Evolutionary conservation across 306 rosid genomes (phyloP), one percentile per base, ranked within the genome.

Genomic region (Rosa persica): DNA sequence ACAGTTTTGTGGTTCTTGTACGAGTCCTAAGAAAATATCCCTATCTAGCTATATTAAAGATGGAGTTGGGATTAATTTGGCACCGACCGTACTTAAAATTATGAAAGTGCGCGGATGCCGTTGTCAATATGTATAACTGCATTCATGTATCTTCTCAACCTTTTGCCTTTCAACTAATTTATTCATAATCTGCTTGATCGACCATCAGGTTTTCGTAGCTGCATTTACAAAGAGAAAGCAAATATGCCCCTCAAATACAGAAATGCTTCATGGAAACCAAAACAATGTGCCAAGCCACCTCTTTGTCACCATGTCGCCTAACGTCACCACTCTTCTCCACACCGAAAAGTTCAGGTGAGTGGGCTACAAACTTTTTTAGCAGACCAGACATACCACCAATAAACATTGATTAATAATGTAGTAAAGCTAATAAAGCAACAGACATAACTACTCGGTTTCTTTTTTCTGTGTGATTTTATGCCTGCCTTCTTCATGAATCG

Each of bases 141-240:
- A 48, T 49, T 39, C 11, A 20, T 36, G 11, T 19, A 40, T 8
- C 77, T 36, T 68, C 52, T 10, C 11, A 44, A 40, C 20, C 72
- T 9, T 48, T 72, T 13, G 6, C 44, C 44, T 64, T 64, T 64
- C 19, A 40, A 55, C 62, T 64, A 4, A 52, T 54, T n/a, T 23
- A 65, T 48, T 13, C 22, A 57, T 38, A 13, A 9, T 17, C 69
- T 48, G 3, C 25, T 70, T 25, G 19, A n/a, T 57, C 11, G 16
- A 25, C 25, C 4, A 39, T 51, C 83, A 89, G 93, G 93, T 89
- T 40, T 84, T 89, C 49, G 91, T 86, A 7, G 93, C 93, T 78
- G 93, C 93, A 70, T 75, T 82, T 60, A 65, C 82, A 10, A 89
- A 88, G 83, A 87, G 91, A 76, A 89, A 82, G 79, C 91, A 89